phyloP scores from a whole-genome alignment of 176 grass and related monocot genomes.

The Luzula sylvatica region DNA sequence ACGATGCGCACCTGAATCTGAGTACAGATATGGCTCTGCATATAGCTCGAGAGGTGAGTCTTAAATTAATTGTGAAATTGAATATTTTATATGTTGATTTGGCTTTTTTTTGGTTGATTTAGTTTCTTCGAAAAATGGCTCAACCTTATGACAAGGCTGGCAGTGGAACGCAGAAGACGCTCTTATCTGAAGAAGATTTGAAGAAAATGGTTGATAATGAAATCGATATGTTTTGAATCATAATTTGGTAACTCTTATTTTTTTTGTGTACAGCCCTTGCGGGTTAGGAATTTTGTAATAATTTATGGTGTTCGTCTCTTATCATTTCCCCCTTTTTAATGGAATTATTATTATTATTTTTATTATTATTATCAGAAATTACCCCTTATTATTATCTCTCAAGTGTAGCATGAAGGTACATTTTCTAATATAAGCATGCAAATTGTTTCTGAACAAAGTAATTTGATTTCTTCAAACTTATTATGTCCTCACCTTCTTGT shows the following conservation, averaged over 20 bases:
- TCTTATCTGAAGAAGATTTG: slow-evolving; percentile 71
- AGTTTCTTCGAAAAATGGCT: slow-evolving; percentile 94
- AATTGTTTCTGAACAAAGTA: too few species aligned
- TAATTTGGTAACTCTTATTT: background rate
- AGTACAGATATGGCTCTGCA: slow-evolving; percentile 97
- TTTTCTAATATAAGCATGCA: too few species aligned
- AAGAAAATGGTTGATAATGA: slow-evolving; percentile 38
- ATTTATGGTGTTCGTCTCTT: too few species aligned
- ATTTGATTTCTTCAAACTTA: too few species aligned
- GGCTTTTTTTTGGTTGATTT: background rate
- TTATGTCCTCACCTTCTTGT: too few species aligned
- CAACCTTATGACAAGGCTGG: slow-evolving; percentile 83
- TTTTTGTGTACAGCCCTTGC: too few species aligned
- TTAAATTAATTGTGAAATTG: background rate
- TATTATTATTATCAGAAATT: too few species aligned
- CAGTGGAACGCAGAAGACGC: slow-evolving; percentile 54
- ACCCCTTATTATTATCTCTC: too few species aligned
- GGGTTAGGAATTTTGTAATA: too few species aligned
- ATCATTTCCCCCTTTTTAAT: too few species aligned
- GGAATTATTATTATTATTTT: too few species aligned
- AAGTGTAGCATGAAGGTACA: too few species aligned
- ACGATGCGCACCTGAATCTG: slow-evolving; percentile 77
- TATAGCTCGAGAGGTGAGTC: slow-evolving; percentile 91
- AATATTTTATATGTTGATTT: background rate
- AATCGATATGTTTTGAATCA: slow-evolving; percentile 46